Evolutionary conservation across 2,329 filamentous ascomycete genomes (phyloP), one percentile per base, ranked within the genome.

Genomic region (Penicillium italicum): DNA sequence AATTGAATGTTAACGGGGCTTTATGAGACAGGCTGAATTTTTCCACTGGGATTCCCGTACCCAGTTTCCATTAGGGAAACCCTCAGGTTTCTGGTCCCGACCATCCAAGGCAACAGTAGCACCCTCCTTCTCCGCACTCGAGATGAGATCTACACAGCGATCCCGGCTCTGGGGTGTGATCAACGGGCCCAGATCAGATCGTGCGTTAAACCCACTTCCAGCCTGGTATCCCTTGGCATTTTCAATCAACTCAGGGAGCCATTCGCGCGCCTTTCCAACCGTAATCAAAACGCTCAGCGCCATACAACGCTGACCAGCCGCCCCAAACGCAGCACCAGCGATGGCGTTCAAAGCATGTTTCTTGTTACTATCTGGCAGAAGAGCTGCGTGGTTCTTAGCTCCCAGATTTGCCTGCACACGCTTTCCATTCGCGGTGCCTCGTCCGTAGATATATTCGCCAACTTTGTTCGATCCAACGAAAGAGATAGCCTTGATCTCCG

Each of bases 391-490:
- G 3, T 50, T 50, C 14, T 50, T 50, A 5, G 48, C 48, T 11
- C 48, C 48, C 16, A 50, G 20, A n/a, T 50, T 50, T 1, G 48
- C 48, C 30, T 50, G 48, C 1, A 50, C 48, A 34, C 48, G 48
- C 28, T 50, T 87, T 55, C 84, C 84, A 53, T 85, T 83, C 55
- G 83, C 84, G 3, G 80, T 82, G 8, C 79, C 83, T 41, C 83
- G 81, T 28, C 76, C 74, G 72, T 80, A 86, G 68, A 87, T 86
- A 72, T 87, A 86, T 66, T 87, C 84, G 44, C 84, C 84, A 9
- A 83, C 84, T 67, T 80, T 80, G 76, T 86, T 86, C 73, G 79
- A 81, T 46, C 84, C 84, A n/a, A 87, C 84, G 62, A 87, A 87
- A 65, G 78, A 82, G 61, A 87, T 79, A 48, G 84, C 84, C 75